These are phyloP conservation scores for Aureobasidium sp. DNA, from an alignment of 2,329 filamentous ascomycete genomes.

Conservation along the genomic window DNA sequence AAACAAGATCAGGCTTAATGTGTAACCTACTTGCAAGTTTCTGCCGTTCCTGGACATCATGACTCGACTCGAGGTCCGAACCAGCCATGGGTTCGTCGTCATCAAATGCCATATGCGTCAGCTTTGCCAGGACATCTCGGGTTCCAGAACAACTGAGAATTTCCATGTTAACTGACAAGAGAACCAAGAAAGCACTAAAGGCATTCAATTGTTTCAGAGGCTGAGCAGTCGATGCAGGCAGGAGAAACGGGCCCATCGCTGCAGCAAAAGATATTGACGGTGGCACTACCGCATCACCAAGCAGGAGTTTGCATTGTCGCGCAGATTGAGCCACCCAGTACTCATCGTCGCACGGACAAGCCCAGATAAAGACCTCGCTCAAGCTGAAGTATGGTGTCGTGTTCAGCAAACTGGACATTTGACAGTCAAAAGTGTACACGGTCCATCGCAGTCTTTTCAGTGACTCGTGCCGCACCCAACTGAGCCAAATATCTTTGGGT, in stretches of 20 bases:
- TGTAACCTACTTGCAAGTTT: neutral
- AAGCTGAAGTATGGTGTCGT: neutral
- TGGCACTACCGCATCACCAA: neutral
- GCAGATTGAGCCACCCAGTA: neutral
- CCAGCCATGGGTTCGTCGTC: neutral
- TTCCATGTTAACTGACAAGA: neutral
- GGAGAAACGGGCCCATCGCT: neutral
- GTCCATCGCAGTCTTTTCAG: neutral
- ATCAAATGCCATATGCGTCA: neutral
- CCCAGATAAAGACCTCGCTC: neutral
- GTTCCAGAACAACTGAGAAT: neutral
- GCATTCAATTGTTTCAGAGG: neutral
- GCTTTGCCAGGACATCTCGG: neutral
- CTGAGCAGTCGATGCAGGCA: neutral
- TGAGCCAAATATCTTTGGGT: neutral
- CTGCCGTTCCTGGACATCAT: neutral
- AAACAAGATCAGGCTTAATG: neutral
- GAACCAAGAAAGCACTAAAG: neutral
- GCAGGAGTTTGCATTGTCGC: neutral
- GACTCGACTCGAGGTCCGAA: neutral
- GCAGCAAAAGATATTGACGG: neutral
- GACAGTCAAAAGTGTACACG: neutral
- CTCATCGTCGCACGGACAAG: neutral
- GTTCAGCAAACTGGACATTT: neutral
- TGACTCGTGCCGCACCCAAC: neutral